A percentile compares a stretch with the other conserved stretches of the same genome.
These are phyloP conservation scores for Solanum bukasovii DNA, from an alignment of 257 asterid species.

Conservation along the genomic window DNA sequence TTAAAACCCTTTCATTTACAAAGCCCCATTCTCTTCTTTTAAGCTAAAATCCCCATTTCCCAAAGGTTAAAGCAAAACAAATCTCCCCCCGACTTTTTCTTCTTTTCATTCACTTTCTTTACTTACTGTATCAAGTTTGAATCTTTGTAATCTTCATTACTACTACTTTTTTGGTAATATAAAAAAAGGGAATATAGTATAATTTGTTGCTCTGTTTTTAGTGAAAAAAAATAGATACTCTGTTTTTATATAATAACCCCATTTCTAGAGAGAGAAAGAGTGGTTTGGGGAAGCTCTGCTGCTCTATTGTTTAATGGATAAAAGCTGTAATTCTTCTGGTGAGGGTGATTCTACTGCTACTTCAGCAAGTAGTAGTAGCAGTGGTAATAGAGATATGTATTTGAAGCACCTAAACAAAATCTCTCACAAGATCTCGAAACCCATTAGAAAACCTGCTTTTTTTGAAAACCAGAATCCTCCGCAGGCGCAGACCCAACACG, in stretches of 20 bases:
- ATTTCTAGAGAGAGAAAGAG: background rate
- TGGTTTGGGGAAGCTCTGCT: background rate
- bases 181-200: background rate
- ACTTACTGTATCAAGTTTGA: background rate
- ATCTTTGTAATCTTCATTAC: background rate
- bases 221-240: background rate
- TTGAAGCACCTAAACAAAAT: slow-evolving; percentile 25
- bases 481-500: background rate
- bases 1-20: background rate
- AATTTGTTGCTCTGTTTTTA: background rate
- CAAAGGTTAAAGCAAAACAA: background rate
- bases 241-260: background rate
- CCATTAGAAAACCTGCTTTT: slow-evolving; percentile 1
- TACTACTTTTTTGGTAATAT: background rate
- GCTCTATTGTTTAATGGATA: slow-evolving; percentile 13
- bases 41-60: background rate
- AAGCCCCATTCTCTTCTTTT: background rate
- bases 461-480: slow-evolving; percentile 3
- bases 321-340: slow-evolving; percentile 18
- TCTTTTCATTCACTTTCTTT: background rate
- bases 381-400: slow-evolving; percentile 5
- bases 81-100: background rate
- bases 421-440: slow-evolving; percentile 32
- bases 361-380: background rate
- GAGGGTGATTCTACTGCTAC: background rate